Base-by-base conservation (phyloP, 768 basidiomycete species). In the Phlebiopsis flavidoalba region DNA sequence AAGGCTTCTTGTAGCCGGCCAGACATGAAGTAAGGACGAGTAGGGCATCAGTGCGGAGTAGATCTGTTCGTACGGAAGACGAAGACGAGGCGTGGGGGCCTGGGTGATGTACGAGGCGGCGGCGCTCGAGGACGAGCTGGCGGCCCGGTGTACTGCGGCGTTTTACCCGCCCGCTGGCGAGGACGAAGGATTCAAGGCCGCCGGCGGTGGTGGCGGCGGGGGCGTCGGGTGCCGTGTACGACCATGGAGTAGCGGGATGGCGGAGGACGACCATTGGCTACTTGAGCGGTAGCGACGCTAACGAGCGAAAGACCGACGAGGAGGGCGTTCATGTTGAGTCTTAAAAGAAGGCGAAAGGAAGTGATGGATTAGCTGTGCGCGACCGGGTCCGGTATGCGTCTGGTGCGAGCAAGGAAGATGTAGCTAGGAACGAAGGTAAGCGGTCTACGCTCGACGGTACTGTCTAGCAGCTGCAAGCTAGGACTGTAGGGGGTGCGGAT, bases 361-460 rank as follows among this genome's bases (percentile, higher is more conserved):
- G 17, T n/a, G 40, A 60, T 48, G 53, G 62, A 61, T 62, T 79
- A 67, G 78, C 77, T 60, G 47, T 60, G 31, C 17, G 46, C 15
- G 54, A 60, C 59, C n/a, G n/a, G 45, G 56, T 45, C 40, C 40
- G 46, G 46, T 40, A 36, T 70, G 74, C 67, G 69, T 54, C 46
- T 64, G n/a, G 46, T 72, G 70, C 65, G 68, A 62, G 67, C 69
- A 75, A 58, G 54, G 55, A 72, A 70, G 68, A 70, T 71, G 63
- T 69, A 79, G 84, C 82, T 55, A 55, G 81, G 58, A 72, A 60
- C 60, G 70, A 68, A 69, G 72, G 74, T 61, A 69, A 85, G 87
- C 87, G 86, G 76, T 89, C 86, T 83, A 88, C 86, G 86, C 87
- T 83, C 74, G 73, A 74, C 73, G 58, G 62, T 76, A 83, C 84